phyloP scores from a whole-genome alignment of 371 early-diverging fungal species.

The Actinomucor elegans region DNA sequence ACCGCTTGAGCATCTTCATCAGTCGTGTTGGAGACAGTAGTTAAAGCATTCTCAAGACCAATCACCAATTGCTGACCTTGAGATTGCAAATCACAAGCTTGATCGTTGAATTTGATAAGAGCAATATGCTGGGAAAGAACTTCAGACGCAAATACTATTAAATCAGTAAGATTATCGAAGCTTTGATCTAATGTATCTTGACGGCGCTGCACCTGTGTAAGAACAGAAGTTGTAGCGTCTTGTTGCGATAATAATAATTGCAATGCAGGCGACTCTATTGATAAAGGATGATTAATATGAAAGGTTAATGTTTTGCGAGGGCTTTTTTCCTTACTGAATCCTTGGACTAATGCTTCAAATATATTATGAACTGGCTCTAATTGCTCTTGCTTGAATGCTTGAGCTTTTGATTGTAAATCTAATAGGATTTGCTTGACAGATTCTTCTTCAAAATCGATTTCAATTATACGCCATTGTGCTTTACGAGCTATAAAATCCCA shows the following conservation, averaged over 20 bases:
- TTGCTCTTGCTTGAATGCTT: conserved; percentile 4
- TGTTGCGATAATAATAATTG: too few relatives aligned
- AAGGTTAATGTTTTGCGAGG: too few relatives aligned
- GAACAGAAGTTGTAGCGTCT: too few relatives aligned
- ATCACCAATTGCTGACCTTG: conserved; percentile 3
- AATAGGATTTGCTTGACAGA: too few relatives aligned
- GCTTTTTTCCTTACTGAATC: conserved; percentile 10
- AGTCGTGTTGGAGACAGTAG: neutral
- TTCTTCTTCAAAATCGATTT: neutral
- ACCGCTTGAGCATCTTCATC: conserved; percentile 1
- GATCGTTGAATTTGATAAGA: conserved; percentile 9
- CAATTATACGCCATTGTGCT: conserved; percentile 32
- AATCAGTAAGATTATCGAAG: conserved; percentile 17
- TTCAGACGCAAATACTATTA: conserved; percentile 16
- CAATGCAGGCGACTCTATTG: too few relatives aligned
- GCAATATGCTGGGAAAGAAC: conserved; percentile 28
- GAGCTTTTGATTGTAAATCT: conserved; percentile 5
- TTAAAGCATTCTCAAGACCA: conserved; percentile 15
- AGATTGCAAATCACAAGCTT: neutral
- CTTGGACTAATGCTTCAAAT: conserved; percentile 7
- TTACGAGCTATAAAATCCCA: conserved; percentile 36
- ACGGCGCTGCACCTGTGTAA: conserved; percentile 30
- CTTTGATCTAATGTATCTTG: conserved; percentile 28
- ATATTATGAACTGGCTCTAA: conserved; percentile 1
- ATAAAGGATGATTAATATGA: too few relatives aligned